Percentiles rank a stretch among this genome's conserved stretches.
Conservation (phyloP, 2,329 filamentous ascomycete species). For the Acrocalymma vagum region DNA sequence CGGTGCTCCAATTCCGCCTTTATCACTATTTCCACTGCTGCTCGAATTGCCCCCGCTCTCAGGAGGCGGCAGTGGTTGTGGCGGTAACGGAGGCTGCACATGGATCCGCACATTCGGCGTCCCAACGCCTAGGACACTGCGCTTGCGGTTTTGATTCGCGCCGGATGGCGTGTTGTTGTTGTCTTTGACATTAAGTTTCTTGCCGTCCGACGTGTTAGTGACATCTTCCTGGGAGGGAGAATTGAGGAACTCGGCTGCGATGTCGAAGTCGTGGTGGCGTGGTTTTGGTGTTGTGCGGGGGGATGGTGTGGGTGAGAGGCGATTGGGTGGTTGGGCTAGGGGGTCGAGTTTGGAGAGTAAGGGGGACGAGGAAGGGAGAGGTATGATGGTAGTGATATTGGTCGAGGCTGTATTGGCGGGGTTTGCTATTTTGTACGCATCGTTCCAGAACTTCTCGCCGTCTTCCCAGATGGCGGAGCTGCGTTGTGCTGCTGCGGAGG, state of each 20-base stretch:
- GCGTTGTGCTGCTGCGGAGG: conserved; percentile 4
- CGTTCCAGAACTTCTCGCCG: conserved; percentile 42
- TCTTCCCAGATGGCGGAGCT: conserved; percentile 42
- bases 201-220: background rate
- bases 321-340: conserved; percentile 2
- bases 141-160: conserved; percentile 22
- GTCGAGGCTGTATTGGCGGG: conserved; percentile 22
- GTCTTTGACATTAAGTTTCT: conserved; percentile 3
- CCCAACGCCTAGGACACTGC: conserved; percentile 22
- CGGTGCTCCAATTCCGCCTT: conserved; percentile 22
- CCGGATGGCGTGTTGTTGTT: background rate
- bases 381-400: conserved; percentile 13
- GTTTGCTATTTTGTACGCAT: too few relatives aligned
- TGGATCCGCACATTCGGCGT: conserved; percentile 37
- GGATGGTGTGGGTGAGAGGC: conserved; percentile 5
- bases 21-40: too few relatives aligned
- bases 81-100: conserved; percentile 28
- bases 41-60: too few relatives aligned
- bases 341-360: too few relatives aligned
- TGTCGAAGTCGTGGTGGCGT: conserved; percentile 29
- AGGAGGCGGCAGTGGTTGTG: too few relatives aligned
- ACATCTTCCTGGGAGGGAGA: background rate
- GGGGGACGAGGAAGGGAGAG: conserved; percentile 23
- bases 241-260: conserved; percentile 22
- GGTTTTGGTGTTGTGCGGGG: background rate